These are phyloP conservation scores for Filosporella fistucella DNA, from an alignment of 495 filamentous ascomycete species.

Conservation along the genomic window DNA sequence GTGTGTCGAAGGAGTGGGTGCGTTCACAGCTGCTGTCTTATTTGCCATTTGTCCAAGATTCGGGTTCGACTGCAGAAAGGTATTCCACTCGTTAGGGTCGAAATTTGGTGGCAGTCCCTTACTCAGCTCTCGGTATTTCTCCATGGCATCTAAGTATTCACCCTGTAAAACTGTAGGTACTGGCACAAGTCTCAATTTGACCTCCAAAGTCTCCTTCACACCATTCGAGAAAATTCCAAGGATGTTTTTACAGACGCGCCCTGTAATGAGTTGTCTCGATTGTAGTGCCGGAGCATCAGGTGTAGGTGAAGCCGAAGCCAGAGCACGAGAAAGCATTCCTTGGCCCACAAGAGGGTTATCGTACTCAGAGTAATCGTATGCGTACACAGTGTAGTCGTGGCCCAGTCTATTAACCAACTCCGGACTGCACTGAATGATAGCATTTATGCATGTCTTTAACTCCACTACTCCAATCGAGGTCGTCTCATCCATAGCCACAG, in stretches of 20 bases:
- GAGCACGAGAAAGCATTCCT: slow-evolving; percentile 87
- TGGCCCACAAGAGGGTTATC: slow-evolving; percentile 92
- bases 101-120: slow-evolving; percentile 58
- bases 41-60: slow-evolving; percentile 16
- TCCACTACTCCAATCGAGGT: slow-evolving; percentile 80
- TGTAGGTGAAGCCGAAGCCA: slow-evolving; percentile 54
- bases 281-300: slow-evolving; percentile 51
- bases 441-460: slow-evolving; percentile 83
- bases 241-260: slow-evolving; percentile 80
- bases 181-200: slow-evolving; percentile 82
- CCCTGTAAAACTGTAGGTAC: slow-evolving; percentile 71
- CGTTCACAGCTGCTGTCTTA: neutral
- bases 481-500: slow-evolving; percentile 69
- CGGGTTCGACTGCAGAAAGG: slow-evolving; percentile 59
- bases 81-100: slow-evolving; percentile 65
- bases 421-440: slow-evolving; percentile 72
- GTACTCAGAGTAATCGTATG: slow-evolving; percentile 93
- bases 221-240: slow-evolving; percentile 79
- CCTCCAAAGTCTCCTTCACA: slow-evolving; percentile 86
- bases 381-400: slow-evolving; percentile 93
- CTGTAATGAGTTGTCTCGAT: slow-evolving; percentile 77
- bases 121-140: slow-evolving; percentile 41
- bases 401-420: slow-evolving; percentile 81
- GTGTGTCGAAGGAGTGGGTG: slow-evolving; percentile 15
- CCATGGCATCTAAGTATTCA: slow-evolving; percentile 58